These are phyloP conservation scores for Beauveria australis DNA, from an alignment of 2,329 filamentous ascomycete genomes.

Conservation along the genomic window DNA sequence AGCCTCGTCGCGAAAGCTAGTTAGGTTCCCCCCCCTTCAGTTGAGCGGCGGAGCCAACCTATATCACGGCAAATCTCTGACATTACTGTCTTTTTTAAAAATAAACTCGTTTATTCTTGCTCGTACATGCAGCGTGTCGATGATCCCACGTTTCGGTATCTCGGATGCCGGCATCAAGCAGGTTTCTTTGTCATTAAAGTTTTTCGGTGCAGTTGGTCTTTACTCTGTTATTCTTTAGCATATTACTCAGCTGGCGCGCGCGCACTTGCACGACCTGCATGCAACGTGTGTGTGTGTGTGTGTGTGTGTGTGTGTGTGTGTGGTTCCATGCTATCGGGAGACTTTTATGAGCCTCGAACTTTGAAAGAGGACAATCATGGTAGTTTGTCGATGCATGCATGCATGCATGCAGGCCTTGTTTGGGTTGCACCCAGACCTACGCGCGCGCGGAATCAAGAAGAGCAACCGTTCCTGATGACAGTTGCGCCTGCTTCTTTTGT, in stretches of 20 bases:
- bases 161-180: not conserved
- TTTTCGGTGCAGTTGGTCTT: not conserved
- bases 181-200: not conserved
- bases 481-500: not conserved
- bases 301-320: not conserved
- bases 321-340: not conserved
- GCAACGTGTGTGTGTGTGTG: not conserved
- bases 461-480: not conserved
- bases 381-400: not conserved
- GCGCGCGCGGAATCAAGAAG: not conserved
- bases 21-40: too few relatives aligned
- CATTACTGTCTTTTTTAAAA: not conserved
- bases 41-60: not conserved
- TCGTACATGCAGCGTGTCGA: not conserved
- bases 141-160: not conserved
- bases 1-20: not conserved
- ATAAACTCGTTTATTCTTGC: not conserved
- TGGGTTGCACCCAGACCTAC: not conserved
- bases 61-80: not conserved
- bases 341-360: too few relatives aligned
- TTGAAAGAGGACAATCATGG: not conserved
- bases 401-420: not conserved
- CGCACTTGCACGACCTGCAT: not conserved
- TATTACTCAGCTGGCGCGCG: conserved; percentile 6
- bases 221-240: not conserved